A percentile compares a stretch with the other conserved stretches of the same genome.
phyloP scores from a whole-genome alignment of 163 green algal genomes.

The Coccomyxa subellipsoidea region DNA sequence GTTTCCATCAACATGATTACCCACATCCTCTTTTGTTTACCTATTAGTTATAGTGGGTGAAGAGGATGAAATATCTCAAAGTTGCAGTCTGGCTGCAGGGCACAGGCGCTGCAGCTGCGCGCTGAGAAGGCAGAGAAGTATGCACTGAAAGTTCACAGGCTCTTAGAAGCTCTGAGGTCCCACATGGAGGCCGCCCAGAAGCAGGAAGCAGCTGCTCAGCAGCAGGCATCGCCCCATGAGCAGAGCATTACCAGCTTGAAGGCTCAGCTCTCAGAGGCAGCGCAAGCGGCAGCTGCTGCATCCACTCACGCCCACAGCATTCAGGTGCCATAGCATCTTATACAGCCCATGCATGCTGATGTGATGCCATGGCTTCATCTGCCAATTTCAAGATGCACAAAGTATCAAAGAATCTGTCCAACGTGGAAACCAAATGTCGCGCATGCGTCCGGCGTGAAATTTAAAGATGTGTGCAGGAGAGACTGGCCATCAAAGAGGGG shows the following conservation, averaged over 20 bases:
- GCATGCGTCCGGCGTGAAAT: too few relatives aligned
- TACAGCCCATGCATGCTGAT: neutral
- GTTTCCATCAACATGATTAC: neutral
- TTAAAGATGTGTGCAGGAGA: neutral
- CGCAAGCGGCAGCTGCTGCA: neutral
- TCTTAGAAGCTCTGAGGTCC: neutral
- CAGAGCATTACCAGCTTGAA: neutral
- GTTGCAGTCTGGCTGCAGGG: conserved; percentile 10
- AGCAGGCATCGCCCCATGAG: neutral
- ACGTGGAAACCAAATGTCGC: too few relatives aligned
- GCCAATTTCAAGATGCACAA: too few relatives aligned
- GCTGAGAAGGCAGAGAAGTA: neutral
- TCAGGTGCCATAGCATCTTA: neutral
- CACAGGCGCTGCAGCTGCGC: neutral
- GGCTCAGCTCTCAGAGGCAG: neutral
- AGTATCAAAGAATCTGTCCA: too few relatives aligned
- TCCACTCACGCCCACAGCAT: neutral
- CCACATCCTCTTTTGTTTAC: neutral
- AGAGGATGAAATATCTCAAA: neutral
- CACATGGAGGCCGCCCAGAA: neutral
- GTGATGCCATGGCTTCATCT: neutral
- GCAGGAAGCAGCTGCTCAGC: neutral
- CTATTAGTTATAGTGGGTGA: neutral
- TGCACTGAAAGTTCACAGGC: neutral
- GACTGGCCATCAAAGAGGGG: neutral